phyloP scores from a whole-genome alignment of 2,329 filamentous ascomycete genomes.

The Aspergillus quadricinctus region DNA sequence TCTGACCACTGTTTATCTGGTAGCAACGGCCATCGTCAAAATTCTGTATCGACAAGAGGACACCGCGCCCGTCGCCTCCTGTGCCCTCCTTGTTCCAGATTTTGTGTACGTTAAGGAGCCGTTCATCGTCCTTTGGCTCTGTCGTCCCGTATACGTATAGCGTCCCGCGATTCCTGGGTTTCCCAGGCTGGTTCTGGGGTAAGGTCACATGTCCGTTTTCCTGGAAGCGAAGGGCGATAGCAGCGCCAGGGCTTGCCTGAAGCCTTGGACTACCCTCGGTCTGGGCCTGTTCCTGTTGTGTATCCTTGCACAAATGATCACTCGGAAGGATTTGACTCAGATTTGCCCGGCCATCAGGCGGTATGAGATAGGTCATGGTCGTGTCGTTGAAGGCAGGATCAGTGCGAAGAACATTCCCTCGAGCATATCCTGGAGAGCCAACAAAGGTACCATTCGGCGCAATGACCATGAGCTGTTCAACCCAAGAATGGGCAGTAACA shows the following conservation, averaged over 20 bases:
- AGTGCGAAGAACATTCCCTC: slow-evolving; percentile 61
- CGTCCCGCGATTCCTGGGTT: slow-evolving; percentile 64
- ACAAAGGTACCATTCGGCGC: slow-evolving; percentile 68
- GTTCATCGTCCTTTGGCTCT: slow-evolving; percentile 56
- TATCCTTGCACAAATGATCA: slow-evolving; percentile 60
- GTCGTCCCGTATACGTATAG: slow-evolving; percentile 70
- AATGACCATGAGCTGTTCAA: slow-evolving; percentile 70
- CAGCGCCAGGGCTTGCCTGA: slow-evolving; percentile 55
- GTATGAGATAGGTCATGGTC: slow-evolving; percentile 61
- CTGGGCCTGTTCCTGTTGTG: slow-evolving; percentile 59
- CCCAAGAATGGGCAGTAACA: slow-evolving; percentile 68
- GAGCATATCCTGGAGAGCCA: slow-evolving; percentile 68
- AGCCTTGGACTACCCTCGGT: slow-evolving; percentile 60
- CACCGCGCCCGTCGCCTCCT: slow-evolving; percentile 74
- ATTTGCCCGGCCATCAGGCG: slow-evolving; percentile 47
- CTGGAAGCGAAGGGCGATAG: slow-evolving; percentile 62
- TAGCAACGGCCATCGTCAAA: slow-evolving; percentile 92
- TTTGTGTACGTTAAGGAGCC: slow-evolving; percentile 61
- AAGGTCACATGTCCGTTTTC: slow-evolving; percentile 74
- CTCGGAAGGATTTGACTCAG: slow-evolving; percentile 47
- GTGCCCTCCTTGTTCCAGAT: slow-evolving; percentile 75
- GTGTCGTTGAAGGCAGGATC: slow-evolving; percentile 54
- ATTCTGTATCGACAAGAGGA: slow-evolving; percentile 69
- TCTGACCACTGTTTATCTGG: slow-evolving; percentile 61
- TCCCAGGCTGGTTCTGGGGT: slow-evolving; percentile 53